Evolutionary conservation across 2,329 filamentous ascomycete genomes (phyloP), one percentile per base, ranked within the genome.

Genomic region (Colletotrichum phormii): DNA sequence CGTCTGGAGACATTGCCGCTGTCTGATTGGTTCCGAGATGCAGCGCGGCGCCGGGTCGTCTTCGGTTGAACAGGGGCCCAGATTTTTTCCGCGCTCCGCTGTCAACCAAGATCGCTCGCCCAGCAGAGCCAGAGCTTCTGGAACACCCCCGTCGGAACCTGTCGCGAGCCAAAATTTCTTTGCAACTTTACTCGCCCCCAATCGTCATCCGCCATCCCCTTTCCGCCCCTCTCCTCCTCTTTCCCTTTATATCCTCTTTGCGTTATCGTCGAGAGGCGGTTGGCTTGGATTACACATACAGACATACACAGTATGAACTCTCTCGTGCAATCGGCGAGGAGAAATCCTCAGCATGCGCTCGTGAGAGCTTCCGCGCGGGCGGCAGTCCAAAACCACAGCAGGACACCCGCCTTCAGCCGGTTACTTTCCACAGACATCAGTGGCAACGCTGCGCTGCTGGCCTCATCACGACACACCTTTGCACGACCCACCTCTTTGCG

Each of bases 361-460:
- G 79, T 82, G 22, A 81, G 85, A 79, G 82, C 82, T 65, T 82
- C 85, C 75, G 79, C 82, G 70, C 81, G 83, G 73, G 77, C 78
- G 73, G 77, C 78, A 64, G 78, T 80, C 60, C 76, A 79, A 73
- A 81, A 83, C 67, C 78, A 82, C 75, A 81, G 84, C 79, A 86
- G 84, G 82, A 84, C 85, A 65, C 86, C 86, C 68, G 84, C 86
- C 26, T 86, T 85, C 75, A 81, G 84, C 78, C 84, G 86, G 81
- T 84, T 89, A 85, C 63, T 82, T 67, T 82, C 80, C 13, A 78
- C 64, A 75, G 49, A 76, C 49, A 61, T 77, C 67, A 76, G 74
- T 53, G 75, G 76, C 59, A 77, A 78, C 77, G 75, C 62, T 26
- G 75, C 74, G 71, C 76, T 76, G 70, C 76, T 76, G 70, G 74